Evolutionary conservation across 1,139 yeast genomes (phyloP).

Genomic region (Geotrichum macrosporum): DNA sequence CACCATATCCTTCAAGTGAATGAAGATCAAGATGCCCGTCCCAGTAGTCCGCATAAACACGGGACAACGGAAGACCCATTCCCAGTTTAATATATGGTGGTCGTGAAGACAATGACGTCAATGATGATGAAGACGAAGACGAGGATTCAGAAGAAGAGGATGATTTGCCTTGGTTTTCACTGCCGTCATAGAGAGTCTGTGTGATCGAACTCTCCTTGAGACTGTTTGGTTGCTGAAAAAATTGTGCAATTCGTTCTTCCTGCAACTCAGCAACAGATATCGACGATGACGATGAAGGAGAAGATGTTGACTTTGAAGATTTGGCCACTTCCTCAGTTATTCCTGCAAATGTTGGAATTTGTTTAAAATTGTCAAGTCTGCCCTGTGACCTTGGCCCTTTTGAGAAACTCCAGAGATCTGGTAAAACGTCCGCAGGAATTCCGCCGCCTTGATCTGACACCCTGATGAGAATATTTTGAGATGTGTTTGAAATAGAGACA

Average conservation of each 20-base stretch:
- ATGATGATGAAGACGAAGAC: slow-evolving; percentile 37
- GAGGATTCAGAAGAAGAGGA: slow-evolving; percentile 11
- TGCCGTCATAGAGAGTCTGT: too few relatives aligned
- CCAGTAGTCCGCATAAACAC: slow-evolving; percentile 94
- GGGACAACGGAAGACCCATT: slow-evolving; percentile 84
- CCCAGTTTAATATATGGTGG: slow-evolving; percentile 75
- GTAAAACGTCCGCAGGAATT: slow-evolving; percentile 51
- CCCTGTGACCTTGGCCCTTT: slow-evolving; percentile 35
- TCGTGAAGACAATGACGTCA: slow-evolving; percentile 57
- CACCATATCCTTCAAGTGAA: slow-evolving; percentile 84
- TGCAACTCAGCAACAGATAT: too few relatives aligned
- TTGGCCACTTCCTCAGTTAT: slow-evolving; percentile 31
- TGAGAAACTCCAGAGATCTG: slow-evolving; percentile 73
- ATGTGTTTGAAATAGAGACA: slow-evolving; percentile 64
- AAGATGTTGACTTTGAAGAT: neutral
- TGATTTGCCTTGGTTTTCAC: too few relatives aligned
- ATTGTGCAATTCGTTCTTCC: neutral
- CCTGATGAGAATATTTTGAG: slow-evolving; percentile 65
- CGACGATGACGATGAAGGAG: too few relatives aligned
- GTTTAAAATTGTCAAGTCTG: slow-evolving; percentile 34
- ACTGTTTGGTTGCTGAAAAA: slow-evolving; percentile 4
- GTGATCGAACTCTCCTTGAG: too few relatives aligned
- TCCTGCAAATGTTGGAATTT: slow-evolving; percentile 43
- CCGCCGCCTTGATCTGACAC: slow-evolving; percentile 94
- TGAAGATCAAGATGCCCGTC: slow-evolving; percentile 81